Evolutionary conservation across 768 basidiomycete genomes (phyloP).

Genomic region (Kwoniella shandongensis): DNA sequence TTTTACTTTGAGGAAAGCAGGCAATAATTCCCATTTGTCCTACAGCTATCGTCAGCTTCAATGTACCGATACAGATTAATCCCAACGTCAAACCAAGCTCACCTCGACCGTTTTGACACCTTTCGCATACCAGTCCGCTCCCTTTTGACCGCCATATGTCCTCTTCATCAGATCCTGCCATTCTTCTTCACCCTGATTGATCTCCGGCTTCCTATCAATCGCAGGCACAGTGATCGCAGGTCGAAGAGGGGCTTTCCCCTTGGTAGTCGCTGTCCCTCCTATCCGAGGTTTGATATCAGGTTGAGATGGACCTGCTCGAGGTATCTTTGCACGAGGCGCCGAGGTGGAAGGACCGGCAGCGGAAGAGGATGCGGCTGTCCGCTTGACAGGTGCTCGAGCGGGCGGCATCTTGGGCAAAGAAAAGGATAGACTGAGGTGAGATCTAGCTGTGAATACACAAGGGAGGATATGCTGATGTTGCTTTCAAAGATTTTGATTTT

Average conservation of each 20-base stretch:
- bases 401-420: conserved; percentile 11
- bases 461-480: neutral
- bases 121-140: conserved; percentile 66
- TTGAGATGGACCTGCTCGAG: conserved; percentile 15
- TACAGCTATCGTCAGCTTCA: too few species aligned
- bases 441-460: too few species aligned
- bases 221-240: conserved; percentile 8
- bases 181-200: conserved; percentile 49
- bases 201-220: conserved; percentile 27
- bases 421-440: neutral
- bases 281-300: conserved; percentile 16
- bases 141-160: conserved; percentile 56
- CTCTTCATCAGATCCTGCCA: conserved; percentile 51
- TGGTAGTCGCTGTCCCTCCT: conserved; percentile 2
- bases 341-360: conserved; percentile 6
- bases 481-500: conserved; percentile 1
- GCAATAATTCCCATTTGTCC: conserved; percentile 98
- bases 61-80: too few species aligned
- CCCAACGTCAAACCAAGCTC: too few species aligned
- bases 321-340: conserved; percentile 7
- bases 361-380: conserved; percentile 11
- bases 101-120: conserved; percentile 90
- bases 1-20: conserved; percentile 95
- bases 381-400: conserved; percentile 15
- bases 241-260: conserved; percentile 21